Percentiles rank a stretch among this genome's conserved stretches.
These are phyloP conservation scores for Hymenoscyphus fructigenus DNA, from an alignment of 2,329 filamentous ascomycete species.

Conservation along the genomic window DNA sequence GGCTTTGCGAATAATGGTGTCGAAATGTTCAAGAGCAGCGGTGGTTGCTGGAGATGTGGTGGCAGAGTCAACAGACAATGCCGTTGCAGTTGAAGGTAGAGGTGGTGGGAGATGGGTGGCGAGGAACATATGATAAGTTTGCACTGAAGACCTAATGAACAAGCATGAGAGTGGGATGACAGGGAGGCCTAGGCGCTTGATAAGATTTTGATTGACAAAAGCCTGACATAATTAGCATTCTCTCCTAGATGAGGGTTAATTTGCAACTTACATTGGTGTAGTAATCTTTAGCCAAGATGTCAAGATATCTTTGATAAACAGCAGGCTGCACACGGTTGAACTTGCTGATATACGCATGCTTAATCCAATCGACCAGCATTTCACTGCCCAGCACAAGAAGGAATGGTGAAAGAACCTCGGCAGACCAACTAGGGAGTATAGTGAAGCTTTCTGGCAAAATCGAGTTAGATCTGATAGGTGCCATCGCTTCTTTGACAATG, in stretches of 20 bases:
- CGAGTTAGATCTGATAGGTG: slow-evolving; percentile 65
- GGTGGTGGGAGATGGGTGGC: slow-evolving; percentile 81
- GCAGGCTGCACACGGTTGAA: slow-evolving; percentile 96
- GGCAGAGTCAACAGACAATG: slow-evolving; percentile 60
- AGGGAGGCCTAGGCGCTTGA: slow-evolving; percentile 83
- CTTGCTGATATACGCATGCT: slow-evolving; percentile 96
- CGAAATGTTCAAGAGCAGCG: slow-evolving; percentile 76
- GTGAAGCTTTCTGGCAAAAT: slow-evolving; percentile 91
- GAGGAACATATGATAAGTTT: slow-evolving; percentile 98
- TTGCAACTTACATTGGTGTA: slow-evolving; percentile 75
- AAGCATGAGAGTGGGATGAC: slow-evolving; percentile 91
- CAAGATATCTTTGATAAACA: slow-evolving; percentile 86
- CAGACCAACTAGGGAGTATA: slow-evolving; percentile 80
- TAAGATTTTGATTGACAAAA: slow-evolving; percentile 87
- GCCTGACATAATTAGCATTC: slow-evolving; percentile 52
- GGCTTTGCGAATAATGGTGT: slow-evolving; percentile 73
- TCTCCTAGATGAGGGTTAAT: not conserved
- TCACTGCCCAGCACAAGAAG: slow-evolving; percentile 92
- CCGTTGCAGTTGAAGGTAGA: slow-evolving; percentile 63
- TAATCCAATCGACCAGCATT: slow-evolving; percentile 95
- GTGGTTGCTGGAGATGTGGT: slow-evolving; percentile 70
- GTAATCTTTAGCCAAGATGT: slow-evolving; percentile 95
- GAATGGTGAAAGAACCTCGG: slow-evolving; percentile 89
- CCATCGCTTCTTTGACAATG: slow-evolving; percentile 50
- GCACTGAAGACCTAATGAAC: slow-evolving; percentile 90